Evolutionary conservation across 371 early-diverging fungal species (phyloP).

Genomic region (Rhizomucor miehei): DNA sequence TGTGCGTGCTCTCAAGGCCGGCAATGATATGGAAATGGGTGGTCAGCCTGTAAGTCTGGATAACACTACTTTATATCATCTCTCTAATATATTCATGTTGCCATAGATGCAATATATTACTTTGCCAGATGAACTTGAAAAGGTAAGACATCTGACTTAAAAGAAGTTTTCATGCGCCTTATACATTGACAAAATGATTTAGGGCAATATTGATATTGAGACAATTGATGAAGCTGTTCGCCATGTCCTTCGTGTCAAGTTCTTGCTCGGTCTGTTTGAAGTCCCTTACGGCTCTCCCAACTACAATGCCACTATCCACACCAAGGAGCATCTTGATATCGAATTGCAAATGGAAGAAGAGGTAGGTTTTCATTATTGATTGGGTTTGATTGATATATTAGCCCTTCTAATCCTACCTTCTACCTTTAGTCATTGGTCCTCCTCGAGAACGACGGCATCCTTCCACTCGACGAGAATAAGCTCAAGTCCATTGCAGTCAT

Average conservation of each 20-base stretch:
- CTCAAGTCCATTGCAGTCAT: constrained; percentile 37
- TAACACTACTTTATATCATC: too few species aligned
- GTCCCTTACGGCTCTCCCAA: constrained; percentile 15
- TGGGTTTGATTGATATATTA: too few species aligned
- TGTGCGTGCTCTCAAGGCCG: constrained; percentile 13
- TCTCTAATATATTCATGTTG: too few species aligned
- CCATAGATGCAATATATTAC: constrained; percentile 20
- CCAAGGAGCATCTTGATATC: constrained; percentile 13
- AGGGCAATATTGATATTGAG: constrained; percentile 36
- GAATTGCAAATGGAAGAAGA: constrained; percentile 19
- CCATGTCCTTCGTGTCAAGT: constrained; percentile 19
- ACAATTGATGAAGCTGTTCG: constrained; percentile 27
- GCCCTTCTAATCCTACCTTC: too few species aligned
- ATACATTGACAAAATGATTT: too few species aligned
- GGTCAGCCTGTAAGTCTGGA: constrained; percentile 18
- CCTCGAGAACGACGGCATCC: constrained; percentile 36
- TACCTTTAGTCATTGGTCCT: constrained; percentile 36
- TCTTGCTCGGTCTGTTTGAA: constrained; percentile 22
- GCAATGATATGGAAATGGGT: constrained; percentile 25
- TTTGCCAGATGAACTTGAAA: constrained; percentile 12
- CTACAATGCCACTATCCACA: constrained; percentile 23
- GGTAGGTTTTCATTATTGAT: too few species aligned
- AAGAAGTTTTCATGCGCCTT: too few species aligned
- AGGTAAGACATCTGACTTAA: constrained; percentile 4
- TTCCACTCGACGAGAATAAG: constrained; percentile 22